Base-by-base conservation (phyloP, 129 eudicot species). In the Flaveria linearis region DNA sequence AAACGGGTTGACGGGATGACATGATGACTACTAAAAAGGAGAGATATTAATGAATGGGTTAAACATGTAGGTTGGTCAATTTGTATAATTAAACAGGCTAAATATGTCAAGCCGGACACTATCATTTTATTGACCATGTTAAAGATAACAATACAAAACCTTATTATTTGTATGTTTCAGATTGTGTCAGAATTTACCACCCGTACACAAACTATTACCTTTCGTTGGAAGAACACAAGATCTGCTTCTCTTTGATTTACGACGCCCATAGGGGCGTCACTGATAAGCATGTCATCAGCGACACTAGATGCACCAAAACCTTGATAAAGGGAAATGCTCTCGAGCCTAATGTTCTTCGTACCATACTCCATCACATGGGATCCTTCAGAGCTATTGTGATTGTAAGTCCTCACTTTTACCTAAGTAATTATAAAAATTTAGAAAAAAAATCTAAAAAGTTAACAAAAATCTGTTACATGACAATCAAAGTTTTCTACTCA, bases 301-400 rank as follows among this genome's bases (percentile, higher is more conserved):
- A 84, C 71, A 72, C 83, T 82, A 22, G 87, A 80, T 45, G 96
- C 89, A 64, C 86, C 84, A 22, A 71, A 83, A 58, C 98, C 98
- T 76, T 91, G 98, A 77, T 82, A 94, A 11, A 91, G 76, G 46
- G 86, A 84, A 26, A 94, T 74, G 71, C 81, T 86, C 75, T 94
- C 96, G 0, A 77, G 36, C 20, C 84, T 87, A 25, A 94, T 81
- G 52, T 71, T 68, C 77, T 72, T 86, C 16, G 71, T 86, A 25
- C 98, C 98, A 45, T 94, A 94, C 77, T 89, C 96, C 96, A 87
- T 94, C 7, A 94, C 98, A 84, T 94, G 98, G 46, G 98, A 94
- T 84, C 96, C 96, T 15, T 69, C 74, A 2, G 87, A 89, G 16
- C 90, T 88, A 74, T 94, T 83, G 81, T 68, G 39, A 80, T 94